Conservation (phyloP, 78 protist species). For the Polysphondylium violaceum region DNA sequence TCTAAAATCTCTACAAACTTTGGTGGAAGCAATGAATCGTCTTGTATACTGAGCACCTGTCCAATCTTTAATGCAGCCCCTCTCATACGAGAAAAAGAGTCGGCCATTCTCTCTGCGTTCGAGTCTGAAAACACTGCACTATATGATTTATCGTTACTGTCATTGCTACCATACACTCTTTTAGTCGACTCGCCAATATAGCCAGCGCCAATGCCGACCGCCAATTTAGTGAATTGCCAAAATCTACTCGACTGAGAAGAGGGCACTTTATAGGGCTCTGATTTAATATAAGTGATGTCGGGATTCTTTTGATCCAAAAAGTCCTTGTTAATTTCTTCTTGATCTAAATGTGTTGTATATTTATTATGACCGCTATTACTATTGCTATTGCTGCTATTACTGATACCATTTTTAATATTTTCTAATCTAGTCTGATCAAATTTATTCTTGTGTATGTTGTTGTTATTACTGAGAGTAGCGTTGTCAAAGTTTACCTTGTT, state of each 20-base stretch:
- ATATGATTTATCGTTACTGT: neutral
- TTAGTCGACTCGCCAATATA: slow-evolving; percentile 43
- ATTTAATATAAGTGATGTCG: slow-evolving; percentile 28
- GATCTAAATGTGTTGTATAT: too few species aligned
- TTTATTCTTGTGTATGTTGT: neutral
- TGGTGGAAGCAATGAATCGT: slow-evolving; percentile 78
- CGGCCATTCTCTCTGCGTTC: slow-evolving; percentile 79
- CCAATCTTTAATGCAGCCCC: slow-evolving; percentile 96
- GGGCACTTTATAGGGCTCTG: slow-evolving; percentile 21
- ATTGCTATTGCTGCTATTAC: neutral
- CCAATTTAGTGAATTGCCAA: slow-evolving; percentile 66
- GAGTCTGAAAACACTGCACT: slow-evolving; percentile 57
- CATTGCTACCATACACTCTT: neutral
- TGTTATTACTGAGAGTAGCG: neutral
- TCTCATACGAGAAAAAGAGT: slow-evolving; percentile 90
- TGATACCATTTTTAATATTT: neutral
- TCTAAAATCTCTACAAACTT: slow-evolving; percentile 78
- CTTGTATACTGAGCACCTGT: slow-evolving; percentile 92
- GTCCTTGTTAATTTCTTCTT: slow-evolving; percentile 10
- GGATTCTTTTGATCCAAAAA: slow-evolving; percentile 41
- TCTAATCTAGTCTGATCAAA: neutral
- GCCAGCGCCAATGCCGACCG: slow-evolving; percentile 68
- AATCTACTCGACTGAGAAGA: slow-evolving; percentile 39
- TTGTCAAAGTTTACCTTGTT: slow-evolving; percentile 9
- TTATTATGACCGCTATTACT: neutral